Percentiles rank a stretch among this genome's conserved stretches.
phyloP scores from a whole-genome alignment of 441 rosid species.

The Omphalea diandra region DNA sequence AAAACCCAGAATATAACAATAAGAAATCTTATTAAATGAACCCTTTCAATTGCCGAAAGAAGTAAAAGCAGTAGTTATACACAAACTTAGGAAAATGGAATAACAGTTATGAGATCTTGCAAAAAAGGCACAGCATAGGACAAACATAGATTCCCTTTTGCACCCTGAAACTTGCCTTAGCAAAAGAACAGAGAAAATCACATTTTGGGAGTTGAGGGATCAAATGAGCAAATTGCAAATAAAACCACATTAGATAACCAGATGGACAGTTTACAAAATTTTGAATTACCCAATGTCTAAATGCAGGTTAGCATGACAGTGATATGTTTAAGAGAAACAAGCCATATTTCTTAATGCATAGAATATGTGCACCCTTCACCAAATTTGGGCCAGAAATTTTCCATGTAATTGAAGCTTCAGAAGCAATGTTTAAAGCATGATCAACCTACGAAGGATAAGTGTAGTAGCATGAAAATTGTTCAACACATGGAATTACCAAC shows the following conservation, averaged over 20 bases:
- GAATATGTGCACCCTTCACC: not conserved
- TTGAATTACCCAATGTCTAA: not conserved
- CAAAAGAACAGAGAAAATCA: not conserved
- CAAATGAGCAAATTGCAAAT: not conserved
- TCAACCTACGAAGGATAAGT: not conserved
- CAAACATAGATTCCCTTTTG: not conserved
- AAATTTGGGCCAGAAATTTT: not conserved
- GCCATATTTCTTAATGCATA: not conserved
- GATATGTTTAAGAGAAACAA: not conserved
- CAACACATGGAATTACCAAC: not conserved
- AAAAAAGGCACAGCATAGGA: not conserved
- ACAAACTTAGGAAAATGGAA: not conserved
- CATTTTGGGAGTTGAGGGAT: slow-evolving; percentile 4
- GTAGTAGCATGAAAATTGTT: not conserved
- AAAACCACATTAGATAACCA: not conserved
- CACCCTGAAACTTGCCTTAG: not conserved
- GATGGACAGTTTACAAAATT: not conserved
- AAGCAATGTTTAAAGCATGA: not conserved
- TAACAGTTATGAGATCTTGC: not conserved
- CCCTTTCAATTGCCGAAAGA: not conserved
- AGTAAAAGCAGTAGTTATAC: not conserved
- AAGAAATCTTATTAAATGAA: not conserved
- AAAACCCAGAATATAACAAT: not conserved
- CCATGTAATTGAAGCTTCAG: not conserved
- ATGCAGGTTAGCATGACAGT: not conserved